A percentile compares a stretch with the other conserved stretches of the same genome.
Conservation (phyloP, 2,329 filamentous ascomycete species). For the Neurospora sp. region DNA sequence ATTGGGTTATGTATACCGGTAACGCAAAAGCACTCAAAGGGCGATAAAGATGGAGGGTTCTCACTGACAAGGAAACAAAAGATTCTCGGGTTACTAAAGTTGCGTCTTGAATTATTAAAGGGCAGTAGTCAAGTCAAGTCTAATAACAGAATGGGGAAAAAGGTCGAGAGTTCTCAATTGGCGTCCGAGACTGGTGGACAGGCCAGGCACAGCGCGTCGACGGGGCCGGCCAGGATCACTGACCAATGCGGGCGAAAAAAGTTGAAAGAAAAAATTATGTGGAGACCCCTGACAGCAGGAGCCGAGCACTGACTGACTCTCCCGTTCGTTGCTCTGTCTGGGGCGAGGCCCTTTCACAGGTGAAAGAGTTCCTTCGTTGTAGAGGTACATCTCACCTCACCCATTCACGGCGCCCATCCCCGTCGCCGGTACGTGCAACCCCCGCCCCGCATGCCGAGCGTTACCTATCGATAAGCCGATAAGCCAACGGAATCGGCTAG, state of each 20-base stretch:
- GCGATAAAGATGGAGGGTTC: background rate
- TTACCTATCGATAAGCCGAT: background rate
- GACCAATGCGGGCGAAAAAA: constrained; percentile 11
- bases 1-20: background rate
- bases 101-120: background rate
- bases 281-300: constrained; percentile 7
- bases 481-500: background rate
- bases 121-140: background rate
- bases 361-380: background rate
- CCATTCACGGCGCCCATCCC: background rate
- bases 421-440: background rate
- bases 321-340: background rate
- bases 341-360: background rate
- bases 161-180: background rate
- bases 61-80: background rate
- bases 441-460: background rate
- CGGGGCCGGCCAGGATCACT: background rate
- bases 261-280: constrained; percentile 17
- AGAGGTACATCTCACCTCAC: background rate
- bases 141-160: background rate
- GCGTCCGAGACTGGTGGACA: background rate
- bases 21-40: background rate
- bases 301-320: background rate
- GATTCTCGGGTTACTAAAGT: background rate
- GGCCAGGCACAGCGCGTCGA: background rate